Conservation (phyloP, 441 rosid species). For the Monsonia emarginata region DNA sequence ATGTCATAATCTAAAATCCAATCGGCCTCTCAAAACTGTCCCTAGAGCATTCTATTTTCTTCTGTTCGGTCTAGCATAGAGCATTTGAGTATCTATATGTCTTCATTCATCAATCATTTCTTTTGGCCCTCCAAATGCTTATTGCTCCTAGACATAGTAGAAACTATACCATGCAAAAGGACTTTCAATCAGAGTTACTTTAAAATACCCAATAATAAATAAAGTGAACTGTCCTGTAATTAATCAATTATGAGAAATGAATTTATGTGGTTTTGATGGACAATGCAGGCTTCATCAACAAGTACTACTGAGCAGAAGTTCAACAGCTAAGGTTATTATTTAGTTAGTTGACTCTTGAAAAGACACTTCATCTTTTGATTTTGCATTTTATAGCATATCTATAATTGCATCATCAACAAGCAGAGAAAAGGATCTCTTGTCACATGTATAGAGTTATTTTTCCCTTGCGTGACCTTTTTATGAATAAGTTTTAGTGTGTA, state of each 20-base stretch:
- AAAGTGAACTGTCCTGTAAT: not conserved
- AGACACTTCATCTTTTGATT: constrained; percentile 18
- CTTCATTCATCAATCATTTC: no score
- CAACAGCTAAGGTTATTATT: constrained; percentile 25
- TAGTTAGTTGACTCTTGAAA: constrained; percentile 1
- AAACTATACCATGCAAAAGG: no score
- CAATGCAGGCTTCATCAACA: constrained; percentile 62
- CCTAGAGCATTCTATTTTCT: no score
- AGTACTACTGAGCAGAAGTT: constrained; percentile 60
- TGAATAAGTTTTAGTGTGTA: constrained; percentile 36
- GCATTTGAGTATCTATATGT: no score
- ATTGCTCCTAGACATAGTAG: no score
- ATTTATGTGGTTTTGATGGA: not conserved
- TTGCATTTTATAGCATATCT: constrained; percentile 14
- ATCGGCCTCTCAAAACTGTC: no score
- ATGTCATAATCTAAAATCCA: no score
- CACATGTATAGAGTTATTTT: constrained; percentile 38
- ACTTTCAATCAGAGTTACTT: not conserved
- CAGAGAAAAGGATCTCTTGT: constrained; percentile 22
- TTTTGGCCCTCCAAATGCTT: no score
- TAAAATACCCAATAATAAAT: no score
- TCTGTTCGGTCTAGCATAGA: no score
- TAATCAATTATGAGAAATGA: not conserved
- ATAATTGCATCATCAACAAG: constrained; percentile 14
- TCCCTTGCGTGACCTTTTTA: constrained; percentile 20